Percentiles rank a stretch among this genome's conserved stretches.
Conservation (phyloP, 1,284 basidiomycete species). For the Vanrija humicola region DNA sequence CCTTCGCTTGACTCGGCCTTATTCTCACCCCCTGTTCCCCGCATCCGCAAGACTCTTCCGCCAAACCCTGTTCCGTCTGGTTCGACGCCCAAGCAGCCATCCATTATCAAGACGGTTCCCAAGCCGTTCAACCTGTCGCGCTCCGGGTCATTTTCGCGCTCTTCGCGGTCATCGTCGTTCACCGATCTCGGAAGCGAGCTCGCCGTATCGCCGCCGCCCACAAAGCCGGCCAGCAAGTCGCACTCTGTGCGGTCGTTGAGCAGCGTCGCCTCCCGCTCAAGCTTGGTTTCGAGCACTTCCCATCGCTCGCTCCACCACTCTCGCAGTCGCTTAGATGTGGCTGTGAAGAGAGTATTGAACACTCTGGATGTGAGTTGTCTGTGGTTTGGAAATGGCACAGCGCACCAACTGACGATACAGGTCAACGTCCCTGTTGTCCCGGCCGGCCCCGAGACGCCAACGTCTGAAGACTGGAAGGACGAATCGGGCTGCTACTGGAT, state of each 20-base stretch:
- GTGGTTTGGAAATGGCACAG: no score
- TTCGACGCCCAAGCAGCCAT: not conserved
- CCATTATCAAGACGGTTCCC: conserved; percentile 5
- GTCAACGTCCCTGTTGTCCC: conserved; percentile 69
- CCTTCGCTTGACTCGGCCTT: not conserved
- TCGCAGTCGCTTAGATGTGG: conserved; percentile 83
- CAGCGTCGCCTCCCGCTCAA: no score
- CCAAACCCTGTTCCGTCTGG: not conserved
- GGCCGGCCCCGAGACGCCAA: conserved; percentile 49
- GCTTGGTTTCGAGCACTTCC: no score
- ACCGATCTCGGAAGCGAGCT: no score
- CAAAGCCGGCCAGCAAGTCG: no score
- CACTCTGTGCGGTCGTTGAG: no score
- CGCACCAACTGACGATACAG: conserved; percentile 44
- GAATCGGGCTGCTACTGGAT: conserved; percentile 95
- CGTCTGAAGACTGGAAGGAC: conserved; percentile 62
- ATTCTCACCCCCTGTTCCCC: not conserved
- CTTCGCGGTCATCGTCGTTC: no score
- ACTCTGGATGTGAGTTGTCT: conserved; percentile 69
- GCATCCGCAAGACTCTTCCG: not conserved
- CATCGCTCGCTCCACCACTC: conserved; percentile 44
- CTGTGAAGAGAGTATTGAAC: conserved; percentile 86
- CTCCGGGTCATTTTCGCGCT: not conserved
- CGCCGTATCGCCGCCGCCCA: no score
- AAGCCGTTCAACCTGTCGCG: conserved; percentile 11